Percentiles rank a stretch among this genome's conserved stretches.
phyloP scores from a whole-genome alignment of 768 basidiomycete genomes.

The Rhodosporidiobolus sp. region DNA sequence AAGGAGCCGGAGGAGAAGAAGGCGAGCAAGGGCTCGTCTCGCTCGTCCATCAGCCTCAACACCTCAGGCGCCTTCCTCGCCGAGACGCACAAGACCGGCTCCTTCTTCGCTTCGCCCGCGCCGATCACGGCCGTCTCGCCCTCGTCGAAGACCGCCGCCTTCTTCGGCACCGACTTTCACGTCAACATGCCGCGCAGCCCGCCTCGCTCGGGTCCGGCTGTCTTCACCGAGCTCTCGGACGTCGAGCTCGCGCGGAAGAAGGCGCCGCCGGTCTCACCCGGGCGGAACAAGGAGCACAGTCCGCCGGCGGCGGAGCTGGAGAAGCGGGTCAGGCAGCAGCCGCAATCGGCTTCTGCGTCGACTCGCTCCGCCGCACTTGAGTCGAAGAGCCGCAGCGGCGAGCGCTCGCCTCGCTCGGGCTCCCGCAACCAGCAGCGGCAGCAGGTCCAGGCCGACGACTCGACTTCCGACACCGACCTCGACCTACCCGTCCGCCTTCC shows the following conservation, averaged over 20 bases:
- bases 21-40: neutral
- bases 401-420: too few relatives aligned
- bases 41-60: slow-evolving; percentile 2
- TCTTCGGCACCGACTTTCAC: slow-evolving; percentile 9
- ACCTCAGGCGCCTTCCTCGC: slow-evolving; percentile 5
- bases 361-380: too few relatives aligned
- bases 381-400: too few relatives aligned
- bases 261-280: neutral
- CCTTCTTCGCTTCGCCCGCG: slow-evolving; percentile 18
- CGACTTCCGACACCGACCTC: neutral
- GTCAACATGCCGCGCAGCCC: neutral
- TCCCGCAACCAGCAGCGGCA: neutral
- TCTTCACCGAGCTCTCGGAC: slow-evolving; percentile 25
- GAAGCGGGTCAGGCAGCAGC: neutral
- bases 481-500: neutral
- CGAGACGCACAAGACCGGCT: neutral
- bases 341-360: too few relatives aligned
- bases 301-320: too few relatives aligned
- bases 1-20: neutral
- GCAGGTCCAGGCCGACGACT: neutral
- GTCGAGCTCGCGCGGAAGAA: neutral
- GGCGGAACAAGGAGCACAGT: too few relatives aligned
- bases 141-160: slow-evolving; percentile 11
- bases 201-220: neutral
- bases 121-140: slow-evolving; percentile 22